phyloP scores from a whole-genome alignment of 768 basidiomycete genomes.

The Ramaria sp. region DNA sequence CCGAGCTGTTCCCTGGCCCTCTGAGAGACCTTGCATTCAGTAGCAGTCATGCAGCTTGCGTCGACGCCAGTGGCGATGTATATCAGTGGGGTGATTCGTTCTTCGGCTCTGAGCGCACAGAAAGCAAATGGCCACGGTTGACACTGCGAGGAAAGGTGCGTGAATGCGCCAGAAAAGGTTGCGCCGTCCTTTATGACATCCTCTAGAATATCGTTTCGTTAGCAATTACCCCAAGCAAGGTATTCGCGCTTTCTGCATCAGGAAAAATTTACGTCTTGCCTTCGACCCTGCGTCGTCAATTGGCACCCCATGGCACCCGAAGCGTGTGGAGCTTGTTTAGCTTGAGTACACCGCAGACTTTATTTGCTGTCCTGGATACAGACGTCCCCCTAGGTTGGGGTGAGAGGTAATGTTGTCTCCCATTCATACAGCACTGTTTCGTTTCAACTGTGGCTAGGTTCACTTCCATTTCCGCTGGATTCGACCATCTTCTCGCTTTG shows the following conservation, averaged over 20 bases:
- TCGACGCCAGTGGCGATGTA: constrained; percentile 71
- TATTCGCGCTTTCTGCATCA: constrained; percentile 71
- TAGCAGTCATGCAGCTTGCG: constrained; percentile 56
- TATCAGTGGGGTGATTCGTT: constrained; percentile 77
- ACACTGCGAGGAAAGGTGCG: constrained; percentile 59
- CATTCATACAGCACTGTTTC: background rate
- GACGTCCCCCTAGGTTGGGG: constrained; percentile 44
- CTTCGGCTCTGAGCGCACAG: constrained; percentile 24
- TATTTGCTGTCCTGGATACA: constrained; percentile 45
- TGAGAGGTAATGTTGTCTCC: constrained; percentile 43
- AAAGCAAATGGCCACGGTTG: constrained; percentile 29
- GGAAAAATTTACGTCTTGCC: constrained; percentile 69
- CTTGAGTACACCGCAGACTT: constrained; percentile 17
- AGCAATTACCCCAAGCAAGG: constrained; percentile 21
- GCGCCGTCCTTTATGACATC: background rate
- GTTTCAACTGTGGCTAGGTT: constrained; percentile 35
- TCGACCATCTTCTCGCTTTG: constrained; percentile 36
- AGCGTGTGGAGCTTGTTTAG: constrained; percentile 2
- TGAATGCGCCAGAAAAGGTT: background rate
- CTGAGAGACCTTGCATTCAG: constrained; percentile 66
- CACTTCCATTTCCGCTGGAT: constrained; percentile 60
- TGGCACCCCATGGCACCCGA: constrained; percentile 22
- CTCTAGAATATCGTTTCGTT: constrained; percentile 58
- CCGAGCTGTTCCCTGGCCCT: constrained; percentile 57
- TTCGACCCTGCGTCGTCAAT: constrained; percentile 38